Base-by-base conservation (phyloP, 2,329 filamentous ascomycete genomes). In the Fusarium torulosum region DNA sequence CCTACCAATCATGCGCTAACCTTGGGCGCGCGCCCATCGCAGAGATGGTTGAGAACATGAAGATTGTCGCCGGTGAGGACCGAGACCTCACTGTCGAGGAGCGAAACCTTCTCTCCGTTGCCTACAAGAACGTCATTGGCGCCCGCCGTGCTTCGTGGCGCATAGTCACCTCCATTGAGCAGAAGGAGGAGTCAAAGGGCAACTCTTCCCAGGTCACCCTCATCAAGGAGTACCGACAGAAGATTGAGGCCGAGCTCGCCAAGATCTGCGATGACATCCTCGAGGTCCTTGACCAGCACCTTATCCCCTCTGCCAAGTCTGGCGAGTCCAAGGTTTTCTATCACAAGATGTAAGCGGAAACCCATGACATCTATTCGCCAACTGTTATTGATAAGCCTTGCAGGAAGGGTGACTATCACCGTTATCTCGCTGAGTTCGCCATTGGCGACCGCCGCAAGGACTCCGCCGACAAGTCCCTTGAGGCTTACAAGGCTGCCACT, bases 261-360 rank as follows among this genome's bases (percentile, higher is more conserved):
- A 92, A 94, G 86, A 93, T 98, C 83, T 98, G 95, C 89, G 90
- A 97, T 85, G 95, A 98, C 85, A 93, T 98, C 74, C 91, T 98
- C 75, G 91, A 97, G 77, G 95, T 98, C 75, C 88, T 98, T 72
- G 94, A 97, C 81, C 87, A 97, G 79, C 90, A 90, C 79, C 87
- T 98, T 78, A 98, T 98, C 79, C 94, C 94, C 82, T 95, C 96
- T 83, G 95, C 95, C 79, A 92, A 96, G 84, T 91, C 93, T 74
- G 95, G 95, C 85, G 95, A 98, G 88, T 97, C 94, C 82, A 98
- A 97, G 90, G 95, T 98, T 80, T 98, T 98, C 84, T 98, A 98
- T 87, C 94, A 97, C 91, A 98, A 98, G 90, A 98, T 98, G 95
- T 97, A 69, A 38, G 66, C 53, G 56, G 52, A 53, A 53, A 95